A percentile compares a stretch with the other conserved stretches of the same genome.
Conservation (phyloP, 306 rosid genomes). For the Phaseolus lunatus region DNA sequence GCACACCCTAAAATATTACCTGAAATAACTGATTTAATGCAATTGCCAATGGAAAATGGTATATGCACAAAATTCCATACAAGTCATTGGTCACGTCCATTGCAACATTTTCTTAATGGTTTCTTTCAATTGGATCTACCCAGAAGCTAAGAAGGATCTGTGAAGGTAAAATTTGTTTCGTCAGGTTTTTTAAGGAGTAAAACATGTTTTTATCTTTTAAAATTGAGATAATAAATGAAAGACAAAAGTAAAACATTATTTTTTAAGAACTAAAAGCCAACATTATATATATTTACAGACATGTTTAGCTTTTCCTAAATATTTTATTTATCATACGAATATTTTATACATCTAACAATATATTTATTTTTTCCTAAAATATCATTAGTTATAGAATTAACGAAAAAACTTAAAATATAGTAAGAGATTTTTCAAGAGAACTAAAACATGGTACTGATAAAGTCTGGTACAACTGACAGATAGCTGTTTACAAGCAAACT, state of each 20-base stretch:
- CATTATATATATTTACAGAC: no score
- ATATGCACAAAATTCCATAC: background rate
- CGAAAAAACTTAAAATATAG: background rate
- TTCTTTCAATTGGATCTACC: background rate
- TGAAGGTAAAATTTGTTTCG: background rate
- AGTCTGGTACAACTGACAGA: background rate
- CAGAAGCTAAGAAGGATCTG: background rate
- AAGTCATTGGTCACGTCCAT: background rate
- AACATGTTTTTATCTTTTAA: background rate
- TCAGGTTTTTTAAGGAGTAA: background rate
- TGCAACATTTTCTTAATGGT: background rate
- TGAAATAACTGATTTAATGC: background rate
- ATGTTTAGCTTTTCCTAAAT: no score
- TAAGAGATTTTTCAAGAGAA: background rate
- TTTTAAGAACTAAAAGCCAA: no score
- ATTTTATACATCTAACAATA: no score
- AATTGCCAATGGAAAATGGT: background rate
- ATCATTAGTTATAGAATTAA: no score
- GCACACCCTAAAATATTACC: no score
- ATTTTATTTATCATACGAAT: no score
- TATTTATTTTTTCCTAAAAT: no score
- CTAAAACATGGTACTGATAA: background rate
- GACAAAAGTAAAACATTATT: no score
- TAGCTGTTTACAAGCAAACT: background rate
- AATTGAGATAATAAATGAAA: background rate